These are phyloP conservation scores for Boletellus sp. DNA, from an alignment of 768 basidiomycete species.

Conservation along the genomic window DNA sequence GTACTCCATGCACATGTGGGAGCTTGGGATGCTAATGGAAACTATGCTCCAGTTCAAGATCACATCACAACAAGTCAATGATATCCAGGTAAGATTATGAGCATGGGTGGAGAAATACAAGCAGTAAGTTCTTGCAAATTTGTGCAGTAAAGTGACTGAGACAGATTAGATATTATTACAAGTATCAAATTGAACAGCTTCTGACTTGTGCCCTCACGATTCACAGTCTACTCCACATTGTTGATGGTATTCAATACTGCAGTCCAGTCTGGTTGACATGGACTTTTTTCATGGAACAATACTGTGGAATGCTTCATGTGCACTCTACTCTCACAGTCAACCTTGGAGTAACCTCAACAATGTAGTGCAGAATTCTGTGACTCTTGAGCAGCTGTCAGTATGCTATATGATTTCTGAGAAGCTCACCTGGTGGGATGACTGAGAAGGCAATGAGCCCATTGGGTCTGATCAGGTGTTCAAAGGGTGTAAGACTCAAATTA, in stretches of 20 bases:
- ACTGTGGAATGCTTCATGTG: conserved; percentile 13
- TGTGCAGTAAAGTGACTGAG: no score
- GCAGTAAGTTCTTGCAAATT: no score
- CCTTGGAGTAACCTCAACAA: conserved; percentile 18
- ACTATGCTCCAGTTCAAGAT: neutral
- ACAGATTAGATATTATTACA: conserved; percentile 12
- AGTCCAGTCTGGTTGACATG: conserved; percentile 21
- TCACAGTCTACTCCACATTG: conserved; percentile 22
- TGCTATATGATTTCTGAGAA: conserved; percentile 5
- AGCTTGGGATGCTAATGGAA: neutral
- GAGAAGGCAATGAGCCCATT: neutral
- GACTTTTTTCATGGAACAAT: conserved; percentile 19
- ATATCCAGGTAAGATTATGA: neutral
- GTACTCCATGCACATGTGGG: neutral
- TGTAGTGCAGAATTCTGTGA: neutral
- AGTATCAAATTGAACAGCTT: conserved; percentile 3
- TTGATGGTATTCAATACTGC: conserved; percentile 11
- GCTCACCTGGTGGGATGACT: neutral
- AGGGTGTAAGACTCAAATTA: no score
- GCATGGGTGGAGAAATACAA: neutral
- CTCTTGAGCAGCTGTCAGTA: conserved; percentile 6
- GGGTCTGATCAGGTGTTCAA: conserved; percentile 4
- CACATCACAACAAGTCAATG: neutral
- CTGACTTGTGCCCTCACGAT: conserved; percentile 14
- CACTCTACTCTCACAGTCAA: conserved; percentile 6